phyloP scores from a whole-genome alignment of 2,329 filamentous ascomycete species.

The Bipolaris gigantea region DNA sequence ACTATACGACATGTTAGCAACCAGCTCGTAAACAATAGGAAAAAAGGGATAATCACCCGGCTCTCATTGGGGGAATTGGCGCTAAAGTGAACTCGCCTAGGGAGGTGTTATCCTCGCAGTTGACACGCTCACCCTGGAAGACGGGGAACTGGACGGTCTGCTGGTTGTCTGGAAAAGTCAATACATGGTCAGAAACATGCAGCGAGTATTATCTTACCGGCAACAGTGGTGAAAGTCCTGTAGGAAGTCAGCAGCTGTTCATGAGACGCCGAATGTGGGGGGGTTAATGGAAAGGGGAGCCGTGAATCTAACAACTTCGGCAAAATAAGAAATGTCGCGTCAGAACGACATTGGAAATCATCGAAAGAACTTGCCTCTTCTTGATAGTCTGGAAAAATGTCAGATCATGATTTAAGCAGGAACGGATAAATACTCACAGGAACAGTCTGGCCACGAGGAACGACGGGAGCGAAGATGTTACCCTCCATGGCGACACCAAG shows the following conservation, averaged over 20 bases:
- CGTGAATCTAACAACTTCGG: too few species aligned
- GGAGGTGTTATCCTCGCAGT: slow-evolving; percentile 98
- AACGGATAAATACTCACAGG: slow-evolving; percentile 47
- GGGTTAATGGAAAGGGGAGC: too few species aligned
- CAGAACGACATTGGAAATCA: too few species aligned
- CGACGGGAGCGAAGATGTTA: slow-evolving; percentile 96
- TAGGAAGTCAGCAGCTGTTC: too few species aligned
- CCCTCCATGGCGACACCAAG: slow-evolving; percentile 99
- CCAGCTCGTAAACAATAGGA: too few species aligned
- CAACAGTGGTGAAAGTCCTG: slow-evolving; percentile 82
- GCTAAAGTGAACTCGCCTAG: slow-evolving; percentile 96
- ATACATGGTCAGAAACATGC: too few species aligned
- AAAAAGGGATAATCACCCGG: slow-evolving; percentile 55
- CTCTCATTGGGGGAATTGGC: slow-evolving; percentile 82
- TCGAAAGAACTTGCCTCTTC: slow-evolving; percentile 54
- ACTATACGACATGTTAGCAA: too few species aligned
- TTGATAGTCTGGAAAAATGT: slow-evolving; percentile 57
- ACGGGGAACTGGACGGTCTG: slow-evolving; percentile 80
- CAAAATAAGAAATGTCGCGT: too few species aligned
- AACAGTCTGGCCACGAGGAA: slow-evolving; percentile 63
- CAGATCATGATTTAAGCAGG: not conserved
- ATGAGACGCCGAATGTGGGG: too few species aligned
- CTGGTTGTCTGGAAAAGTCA: not conserved
- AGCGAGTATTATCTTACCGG: slow-evolving; percentile 32
- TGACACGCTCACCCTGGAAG: slow-evolving; percentile 94